Evolutionary conservation across 192 early-diverging fungal genomes (phyloP).

Genomic region (Backusella tuberculispora): DNA sequence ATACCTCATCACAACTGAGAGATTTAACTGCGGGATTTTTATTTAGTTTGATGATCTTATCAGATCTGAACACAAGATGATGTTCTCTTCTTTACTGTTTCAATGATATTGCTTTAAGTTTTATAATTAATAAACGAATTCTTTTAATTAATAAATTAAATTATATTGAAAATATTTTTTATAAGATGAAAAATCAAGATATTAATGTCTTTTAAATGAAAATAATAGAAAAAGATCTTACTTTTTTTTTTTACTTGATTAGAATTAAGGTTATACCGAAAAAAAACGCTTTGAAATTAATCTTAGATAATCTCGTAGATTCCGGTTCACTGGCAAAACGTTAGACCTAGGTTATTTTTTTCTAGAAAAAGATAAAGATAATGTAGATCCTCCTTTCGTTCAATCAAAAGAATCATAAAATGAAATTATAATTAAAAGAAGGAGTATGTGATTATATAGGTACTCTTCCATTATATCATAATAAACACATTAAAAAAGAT

Average conservation of each 20-base stretch:
- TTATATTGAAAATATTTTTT: neutral
- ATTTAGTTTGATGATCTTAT: constrained; percentile 7
- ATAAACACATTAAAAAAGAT: too few relatives aligned
- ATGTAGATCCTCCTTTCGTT: neutral
- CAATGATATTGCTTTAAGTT: too few relatives aligned
- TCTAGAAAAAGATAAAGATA: neutral
- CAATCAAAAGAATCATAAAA: neutral
- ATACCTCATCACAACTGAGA: neutral
- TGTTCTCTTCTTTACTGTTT: neutral
- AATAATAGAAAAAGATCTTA: neutral
- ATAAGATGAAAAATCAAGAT: neutral
- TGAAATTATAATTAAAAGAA: too few relatives aligned
- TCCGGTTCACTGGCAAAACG: neutral
- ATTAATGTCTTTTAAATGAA: neutral
- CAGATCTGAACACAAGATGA: constrained; percentile 12
- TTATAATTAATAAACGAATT: too few relatives aligned
- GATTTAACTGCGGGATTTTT: constrained; percentile 1
- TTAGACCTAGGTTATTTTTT: neutral
- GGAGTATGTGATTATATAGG: too few relatives aligned
- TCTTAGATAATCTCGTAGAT: neutral
- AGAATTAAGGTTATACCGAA: neutral
- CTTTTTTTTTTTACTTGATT: too few relatives aligned
- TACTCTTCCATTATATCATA: too few relatives aligned
- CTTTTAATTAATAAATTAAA: too few relatives aligned
- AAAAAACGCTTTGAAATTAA: neutral